Base-by-base conservation (phyloP, 2,329 filamentous ascomycete genomes). In the Colletotrichum abscissum region DNA sequence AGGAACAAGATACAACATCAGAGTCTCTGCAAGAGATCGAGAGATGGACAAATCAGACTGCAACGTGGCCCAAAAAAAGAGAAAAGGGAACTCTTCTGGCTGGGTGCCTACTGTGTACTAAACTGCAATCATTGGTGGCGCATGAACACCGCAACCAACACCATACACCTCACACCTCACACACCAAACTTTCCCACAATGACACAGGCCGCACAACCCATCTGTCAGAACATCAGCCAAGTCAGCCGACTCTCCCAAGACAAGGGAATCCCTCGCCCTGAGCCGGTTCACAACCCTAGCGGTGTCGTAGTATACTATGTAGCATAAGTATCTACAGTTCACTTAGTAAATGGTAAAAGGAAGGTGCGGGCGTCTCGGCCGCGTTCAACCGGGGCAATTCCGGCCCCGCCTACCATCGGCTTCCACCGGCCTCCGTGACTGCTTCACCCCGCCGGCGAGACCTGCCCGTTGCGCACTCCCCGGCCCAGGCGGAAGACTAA, bases 341-440 rank as follows among this genome's bases (percentile, higher is more conserved):
- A 24, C 24, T 24, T 2, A 24, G 24, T 24, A 24, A 24, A 24
- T 24, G 24, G 24, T 24, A 33, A 6, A 16, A 42, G 2, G 14
- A 16, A 19, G 38, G 38, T 42, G 38, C 59, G n/a, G 38, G 30
- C 60, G 26, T 28, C 52, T 14, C 59, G 67, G 66, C 59, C 70
- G 70, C 54, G 57, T 72, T 64, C 28, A 65, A 28, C 46, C 70
- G 66, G 67, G 33, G 30, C 22, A n/a, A 63, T 52, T 63, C 64
- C 62, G 63, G 67, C 70, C 70, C 70, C 70, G 70, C 70, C 67
- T 73, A 73, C 22, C 67, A 65, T 73, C 70, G 70, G 70, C 67
- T 73, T 73, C 59, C 70, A 46, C 70, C 70, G 70, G 70, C 62
- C 62, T 64, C 62, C 62, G 46, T 38, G 8, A 38, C n/a, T 26